Percentiles rank a stretch among this genome's conserved stretches.
Evolutionary conservation across 495 filamentous ascomycete species (phyloP).

Genomic region (Hyaloscypha finlandica): DNA sequence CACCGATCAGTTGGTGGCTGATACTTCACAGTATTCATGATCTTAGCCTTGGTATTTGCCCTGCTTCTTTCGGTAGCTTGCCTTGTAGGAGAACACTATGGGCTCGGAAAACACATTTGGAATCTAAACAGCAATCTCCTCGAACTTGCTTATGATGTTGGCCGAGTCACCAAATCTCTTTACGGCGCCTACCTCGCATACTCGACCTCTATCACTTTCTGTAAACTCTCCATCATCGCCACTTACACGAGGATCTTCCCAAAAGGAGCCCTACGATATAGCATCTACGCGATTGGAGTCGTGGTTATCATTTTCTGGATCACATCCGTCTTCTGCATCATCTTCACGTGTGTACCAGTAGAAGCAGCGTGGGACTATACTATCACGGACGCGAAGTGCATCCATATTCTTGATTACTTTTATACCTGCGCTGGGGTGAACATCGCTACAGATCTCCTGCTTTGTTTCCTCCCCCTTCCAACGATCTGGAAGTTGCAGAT

Average conservation of each 20-base stretch:
- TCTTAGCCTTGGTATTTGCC: slow-evolving; percentile 32
- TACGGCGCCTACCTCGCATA: slow-evolving; percentile 35
- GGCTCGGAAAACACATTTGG: slow-evolving; percentile 37
- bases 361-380: slow-evolving; percentile 44
- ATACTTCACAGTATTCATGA: slow-evolving; percentile 26
- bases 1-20: not conserved
- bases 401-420: slow-evolving; percentile 45
- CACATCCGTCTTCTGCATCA: slow-evolving; percentile 44
- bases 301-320: slow-evolving; percentile 40
- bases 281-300: slow-evolving; percentile 29
- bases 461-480: slow-evolving; percentile 46
- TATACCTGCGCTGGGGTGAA: slow-evolving; percentile 47
- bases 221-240: slow-evolving; percentile 37
- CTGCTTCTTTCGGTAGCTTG: slow-evolving; percentile 28
- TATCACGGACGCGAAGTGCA: slow-evolving; percentile 39
- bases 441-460: slow-evolving; percentile 47
- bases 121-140: slow-evolving; percentile 28
- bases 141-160: slow-evolving; percentile 14
- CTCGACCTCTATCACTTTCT: slow-evolving; percentile 32
- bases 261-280: slow-evolving; percentile 21
- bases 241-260: slow-evolving; percentile 37
- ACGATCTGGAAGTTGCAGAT: slow-evolving; percentile 43
- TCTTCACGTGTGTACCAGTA: slow-evolving; percentile 51
- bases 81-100: slow-evolving; percentile 27
- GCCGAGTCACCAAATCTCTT: slow-evolving; percentile 25